Evolutionary conservation across 129 eudicot genomes (phyloP).

Genomic region (Centrapalus pauciflorus): DNA sequence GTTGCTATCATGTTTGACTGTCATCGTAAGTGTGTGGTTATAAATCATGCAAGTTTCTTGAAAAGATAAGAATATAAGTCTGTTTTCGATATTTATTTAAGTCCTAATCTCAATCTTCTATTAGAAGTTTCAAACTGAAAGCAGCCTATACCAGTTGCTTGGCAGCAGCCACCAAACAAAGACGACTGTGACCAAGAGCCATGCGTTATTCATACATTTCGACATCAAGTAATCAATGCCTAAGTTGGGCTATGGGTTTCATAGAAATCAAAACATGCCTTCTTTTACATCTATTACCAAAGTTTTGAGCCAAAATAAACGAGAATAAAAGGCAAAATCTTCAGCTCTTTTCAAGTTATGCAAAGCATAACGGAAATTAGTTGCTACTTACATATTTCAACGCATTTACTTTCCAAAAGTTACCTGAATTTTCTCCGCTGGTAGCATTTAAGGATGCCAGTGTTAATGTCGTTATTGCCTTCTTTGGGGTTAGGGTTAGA

Average conservation of each 20-base stretch:
- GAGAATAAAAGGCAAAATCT: not conserved
- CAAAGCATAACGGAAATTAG: not conserved
- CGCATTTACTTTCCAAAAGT: not conserved
- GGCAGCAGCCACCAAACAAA: conserved; percentile 18
- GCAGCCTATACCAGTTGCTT: conserved; percentile 9
- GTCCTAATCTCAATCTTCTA: not conserved
- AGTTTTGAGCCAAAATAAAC: not conserved
- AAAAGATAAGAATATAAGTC: conserved; percentile 4
- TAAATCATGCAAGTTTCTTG: conserved; percentile 2
- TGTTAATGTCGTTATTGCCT: conserved; percentile 4
- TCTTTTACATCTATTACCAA: not conserved
- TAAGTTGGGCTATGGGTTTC: not conserved
- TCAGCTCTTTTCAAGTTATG: not conserved
- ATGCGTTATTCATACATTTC: not conserved
- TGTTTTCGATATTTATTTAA: not conserved
- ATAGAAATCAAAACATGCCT: not conserved
- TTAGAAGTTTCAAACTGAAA: not conserved
- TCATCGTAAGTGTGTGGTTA: not conserved
- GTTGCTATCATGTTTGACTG: conserved; percentile 20
- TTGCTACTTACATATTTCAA: conserved; percentile 6
- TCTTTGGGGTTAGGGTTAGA: conserved; percentile 1
- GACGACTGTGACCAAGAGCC: not conserved
- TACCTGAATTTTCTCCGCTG: conserved; percentile 33
- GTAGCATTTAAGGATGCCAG: conserved; percentile 35
- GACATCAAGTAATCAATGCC: conserved; percentile 2